A percentile compares a stretch with the other conserved stretches of the same genome.
phyloP scores from a whole-genome alignment of 768 basidiomycete species.

The Glaciozyma martinii region DNA sequence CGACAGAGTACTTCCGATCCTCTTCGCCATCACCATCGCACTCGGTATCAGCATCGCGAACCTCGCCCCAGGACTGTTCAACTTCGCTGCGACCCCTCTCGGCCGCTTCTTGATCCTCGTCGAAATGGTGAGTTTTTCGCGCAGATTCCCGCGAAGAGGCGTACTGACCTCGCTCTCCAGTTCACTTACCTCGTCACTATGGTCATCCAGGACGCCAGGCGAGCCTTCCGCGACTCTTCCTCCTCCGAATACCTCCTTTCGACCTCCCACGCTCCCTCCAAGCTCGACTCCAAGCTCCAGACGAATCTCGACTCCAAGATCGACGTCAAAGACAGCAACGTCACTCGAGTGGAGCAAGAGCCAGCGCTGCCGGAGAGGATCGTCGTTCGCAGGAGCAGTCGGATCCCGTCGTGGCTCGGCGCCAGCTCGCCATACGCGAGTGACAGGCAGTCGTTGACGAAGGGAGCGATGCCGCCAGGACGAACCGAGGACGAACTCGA shows the following conservation, averaged over 20 bases:
- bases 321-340: too few species aligned
- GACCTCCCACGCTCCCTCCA: background rate
- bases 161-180: background rate
- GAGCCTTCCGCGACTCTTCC: slow-evolving; percentile 1
- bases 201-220: background rate
- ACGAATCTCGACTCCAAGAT: background rate
- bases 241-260: background rate
- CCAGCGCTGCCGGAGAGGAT: background rate
- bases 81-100: background rate
- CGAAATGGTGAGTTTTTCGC: background rate
- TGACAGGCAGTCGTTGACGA: background rate
- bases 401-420: background rate
- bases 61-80: background rate
- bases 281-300: background rate
- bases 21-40: background rate
- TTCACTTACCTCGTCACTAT: slow-evolving; percentile 6
- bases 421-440: background rate
- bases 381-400: background rate
- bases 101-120: background rate
- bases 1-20: background rate
- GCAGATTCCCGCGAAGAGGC: background rate
- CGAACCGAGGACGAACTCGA: background rate
- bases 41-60: background rate
- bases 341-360: background rate
- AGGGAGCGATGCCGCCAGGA: background rate